These are phyloP conservation scores for Westerdykella aurantiaca DNA, from an alignment of 2,329 filamentous ascomycete species.

Conservation along the genomic window DNA sequence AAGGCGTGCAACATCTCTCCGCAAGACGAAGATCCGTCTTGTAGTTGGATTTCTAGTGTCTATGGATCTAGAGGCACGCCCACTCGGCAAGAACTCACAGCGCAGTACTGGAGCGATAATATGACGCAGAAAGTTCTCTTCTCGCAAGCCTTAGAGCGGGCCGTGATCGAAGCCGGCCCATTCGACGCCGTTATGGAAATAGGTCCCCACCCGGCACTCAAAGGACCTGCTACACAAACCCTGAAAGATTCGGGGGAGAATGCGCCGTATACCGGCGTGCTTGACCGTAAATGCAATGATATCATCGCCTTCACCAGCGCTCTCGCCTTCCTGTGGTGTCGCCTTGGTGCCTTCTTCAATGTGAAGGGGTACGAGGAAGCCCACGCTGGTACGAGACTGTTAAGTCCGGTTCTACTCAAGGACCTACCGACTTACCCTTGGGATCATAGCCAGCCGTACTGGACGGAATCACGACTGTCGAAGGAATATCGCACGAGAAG, in stretches of 20 bases:
- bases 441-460: too few species aligned
- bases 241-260: constrained; percentile 14
- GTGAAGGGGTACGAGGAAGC: too few species aligned
- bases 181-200: constrained; percentile 14
- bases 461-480: too few species aligned
- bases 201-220: constrained; percentile 42
- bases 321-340: too few species aligned
- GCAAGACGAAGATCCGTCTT: background rate
- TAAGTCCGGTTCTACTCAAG: too few species aligned
- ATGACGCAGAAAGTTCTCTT: constrained; percentile 44
- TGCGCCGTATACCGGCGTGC: constrained; percentile 9
- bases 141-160: constrained; percentile 33
- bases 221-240: constrained; percentile 22
- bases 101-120: constrained; percentile 43
- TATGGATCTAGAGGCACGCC: constrained; percentile 2
- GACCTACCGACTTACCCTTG: too few species aligned
- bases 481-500: too few species aligned
- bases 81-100: constrained; percentile 10
- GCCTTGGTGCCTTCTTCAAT: too few species aligned
- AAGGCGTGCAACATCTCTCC: background rate
- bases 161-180: constrained; percentile 6
- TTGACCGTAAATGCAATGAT: constrained; percentile 2
- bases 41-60: constrained; percentile 5
- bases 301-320: too few species aligned
- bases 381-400: too few species aligned